Percentiles rank a stretch among this genome's conserved stretches.
These are phyloP conservation scores for Mortierella claussenii DNA, from an alignment of 192 early-diverging fungal genomes.

Conservation along the genomic window DNA sequence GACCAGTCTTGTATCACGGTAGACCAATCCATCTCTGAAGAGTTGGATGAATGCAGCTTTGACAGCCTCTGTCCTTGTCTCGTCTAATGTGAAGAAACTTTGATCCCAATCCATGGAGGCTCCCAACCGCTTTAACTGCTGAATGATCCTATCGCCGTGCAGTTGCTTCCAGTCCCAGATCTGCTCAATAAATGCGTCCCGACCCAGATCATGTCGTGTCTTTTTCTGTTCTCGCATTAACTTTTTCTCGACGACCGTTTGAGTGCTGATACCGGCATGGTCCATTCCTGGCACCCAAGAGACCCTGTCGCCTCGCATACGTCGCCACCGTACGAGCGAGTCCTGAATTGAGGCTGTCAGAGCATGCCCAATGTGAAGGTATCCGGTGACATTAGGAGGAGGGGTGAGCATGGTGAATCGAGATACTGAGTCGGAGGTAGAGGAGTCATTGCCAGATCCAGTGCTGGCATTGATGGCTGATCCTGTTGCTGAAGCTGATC, in stretches of 20 bases:
- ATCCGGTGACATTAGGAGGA: slow-evolving; percentile 97
- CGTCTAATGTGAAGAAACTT: slow-evolving; percentile 92
- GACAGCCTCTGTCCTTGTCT: slow-evolving; percentile 76
- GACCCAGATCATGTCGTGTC: slow-evolving; percentile 88
- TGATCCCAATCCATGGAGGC: slow-evolving; percentile 90
- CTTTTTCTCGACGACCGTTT: slow-evolving; percentile 94
- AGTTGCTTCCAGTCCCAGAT: slow-evolving; percentile 90
- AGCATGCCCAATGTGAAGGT: slow-evolving; percentile 94
- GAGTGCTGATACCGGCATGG: slow-evolving; percentile 97
- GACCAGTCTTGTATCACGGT: slow-evolving; percentile 91
- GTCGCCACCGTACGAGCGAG: slow-evolving; percentile 77
- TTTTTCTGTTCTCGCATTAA: slow-evolving; percentile 74
- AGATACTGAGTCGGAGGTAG: slow-evolving; percentile 39
- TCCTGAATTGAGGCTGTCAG: slow-evolving; percentile 92
- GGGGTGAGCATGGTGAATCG: slow-evolving; percentile 91
- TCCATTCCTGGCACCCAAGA: slow-evolving; percentile 97
- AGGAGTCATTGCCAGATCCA: slow-evolving; percentile 54
- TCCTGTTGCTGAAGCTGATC: slow-evolving; percentile 17
- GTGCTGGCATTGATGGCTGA: slow-evolving; percentile 50
- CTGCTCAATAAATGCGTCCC: slow-evolving; percentile 84
- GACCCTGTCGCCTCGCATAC: slow-evolving; percentile 92
- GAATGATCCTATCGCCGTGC: slow-evolving; percentile 82
- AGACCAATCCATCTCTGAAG: slow-evolving; percentile 89
- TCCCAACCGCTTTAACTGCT: slow-evolving; percentile 85
- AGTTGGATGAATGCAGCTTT: slow-evolving; percentile 89